These are phyloP conservation scores for Erysimum cheiranthoides DNA, from an alignment of 345 rosid species.

Conservation along the genomic window DNA sequence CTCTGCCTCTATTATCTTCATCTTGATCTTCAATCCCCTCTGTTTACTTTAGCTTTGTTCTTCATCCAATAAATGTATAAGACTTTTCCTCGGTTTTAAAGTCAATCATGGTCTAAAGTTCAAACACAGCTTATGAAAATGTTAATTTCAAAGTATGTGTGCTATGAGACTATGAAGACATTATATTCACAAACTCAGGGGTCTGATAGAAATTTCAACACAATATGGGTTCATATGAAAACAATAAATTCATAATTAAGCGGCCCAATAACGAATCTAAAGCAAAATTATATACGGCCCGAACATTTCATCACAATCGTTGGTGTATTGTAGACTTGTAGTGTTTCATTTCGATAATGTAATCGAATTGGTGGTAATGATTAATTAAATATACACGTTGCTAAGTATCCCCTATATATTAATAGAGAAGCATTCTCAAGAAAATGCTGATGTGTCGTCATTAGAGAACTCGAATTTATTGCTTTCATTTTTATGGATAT, in stretches of 20 bases:
- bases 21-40: background rate
- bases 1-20: background rate
- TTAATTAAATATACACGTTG: background rate
- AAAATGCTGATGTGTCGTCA: no score
- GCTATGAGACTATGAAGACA: background rate
- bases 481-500: no score
- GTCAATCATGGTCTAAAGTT: slow-evolving; percentile 16
- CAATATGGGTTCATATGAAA: background rate
- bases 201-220: background rate
- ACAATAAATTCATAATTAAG: background rate
- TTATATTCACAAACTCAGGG: slow-evolving; percentile 11
- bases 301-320: background rate
- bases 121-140: slow-evolving; percentile 7
- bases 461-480: no score
- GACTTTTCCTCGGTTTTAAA: background rate
- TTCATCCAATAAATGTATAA: background rate
- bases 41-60: background rate
- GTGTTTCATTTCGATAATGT: background rate
- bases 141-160: slow-evolving; percentile 13
- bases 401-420: no score
- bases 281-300: background rate
- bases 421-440: no score
- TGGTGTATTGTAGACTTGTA: background rate
- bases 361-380: background rate
- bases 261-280: slow-evolving; percentile 18